Evolutionary conservation across 2,329 filamentous ascomycete species (phyloP).

Genomic region (Dactylellina sp.): DNA sequence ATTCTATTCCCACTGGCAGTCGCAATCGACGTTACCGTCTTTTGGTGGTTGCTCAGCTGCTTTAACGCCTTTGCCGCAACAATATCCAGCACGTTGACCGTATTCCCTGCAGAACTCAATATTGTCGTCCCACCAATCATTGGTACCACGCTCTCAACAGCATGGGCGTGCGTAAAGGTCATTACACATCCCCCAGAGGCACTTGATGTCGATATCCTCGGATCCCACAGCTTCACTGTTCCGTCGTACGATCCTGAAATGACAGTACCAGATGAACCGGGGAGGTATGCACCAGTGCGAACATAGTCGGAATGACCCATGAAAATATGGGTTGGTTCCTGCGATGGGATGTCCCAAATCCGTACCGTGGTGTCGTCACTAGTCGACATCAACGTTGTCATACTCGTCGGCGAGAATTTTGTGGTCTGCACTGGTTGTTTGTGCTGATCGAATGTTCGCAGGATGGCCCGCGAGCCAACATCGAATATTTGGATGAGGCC

Average conservation of each 20-base stretch:
- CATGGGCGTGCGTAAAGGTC: conserved; percentile 92
- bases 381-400: conserved; percentile 87
- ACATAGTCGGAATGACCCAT: conserved; percentile 93
- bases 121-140: conserved; percentile 88
- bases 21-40: conserved; percentile 86
- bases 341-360: conserved; percentile 90
- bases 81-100: conserved; percentile 90
- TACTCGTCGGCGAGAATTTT: conserved; percentile 87
- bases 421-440: conserved; percentile 94
- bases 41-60: conserved; percentile 93
- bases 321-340: conserved; percentile 80
- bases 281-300: conserved; percentile 86
- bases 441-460: conserved; percentile 95
- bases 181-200: conserved; percentile 70
- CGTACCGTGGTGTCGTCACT: conserved; percentile 93
- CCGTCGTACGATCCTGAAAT: conserved; percentile 94
- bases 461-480: conserved; percentile 84
- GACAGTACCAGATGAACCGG: conserved; percentile 70
- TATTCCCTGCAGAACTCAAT: conserved; percentile 83
- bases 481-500: conserved; percentile 97
- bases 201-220: conserved; percentile 74
- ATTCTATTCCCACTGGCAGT: conserved; percentile 75
- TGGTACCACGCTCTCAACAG: conserved; percentile 87
- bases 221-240: conserved; percentile 93
- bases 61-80: conserved; percentile 89